These are phyloP conservation scores for Skeletonema costatum DNA, from an alignment of 108 stramenopile species.

Conservation along the genomic window DNA sequence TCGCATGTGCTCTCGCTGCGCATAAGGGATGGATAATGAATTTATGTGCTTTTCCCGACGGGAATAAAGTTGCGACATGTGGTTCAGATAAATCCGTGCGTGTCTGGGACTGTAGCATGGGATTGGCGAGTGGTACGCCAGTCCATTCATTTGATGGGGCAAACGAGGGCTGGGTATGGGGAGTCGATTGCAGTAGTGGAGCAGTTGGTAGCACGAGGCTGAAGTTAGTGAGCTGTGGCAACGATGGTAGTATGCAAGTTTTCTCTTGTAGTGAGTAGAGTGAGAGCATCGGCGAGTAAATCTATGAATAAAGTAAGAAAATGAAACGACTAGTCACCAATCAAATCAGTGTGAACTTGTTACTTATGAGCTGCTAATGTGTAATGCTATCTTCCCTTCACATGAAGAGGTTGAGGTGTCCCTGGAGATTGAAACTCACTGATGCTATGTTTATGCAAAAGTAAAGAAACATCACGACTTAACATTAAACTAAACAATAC, in stretches of 20 bases:
- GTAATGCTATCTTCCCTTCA: too few relatives aligned
- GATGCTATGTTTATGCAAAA: too few relatives aligned
- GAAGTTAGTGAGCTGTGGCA: conserved; percentile 39
- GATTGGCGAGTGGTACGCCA: conserved; percentile 40
- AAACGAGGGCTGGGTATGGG: conserved; percentile 44
- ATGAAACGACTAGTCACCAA: neutral
- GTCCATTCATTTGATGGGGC: conserved; percentile 49
- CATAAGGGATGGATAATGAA: conserved; percentile 51
- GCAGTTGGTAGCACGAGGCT: conserved; percentile 8
- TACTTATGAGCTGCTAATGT: too few relatives aligned
- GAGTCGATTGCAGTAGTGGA: conserved; percentile 29
- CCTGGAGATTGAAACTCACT: too few relatives aligned
- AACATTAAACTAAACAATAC: neutral
- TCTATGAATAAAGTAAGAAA: neutral
- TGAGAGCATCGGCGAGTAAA: neutral
- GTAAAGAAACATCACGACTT: too few relatives aligned
- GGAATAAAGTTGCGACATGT: conserved; percentile 31
- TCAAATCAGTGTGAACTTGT: too few relatives aligned
- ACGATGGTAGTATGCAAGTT: conserved; percentile 41
- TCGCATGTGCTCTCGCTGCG: conserved; percentile 42
- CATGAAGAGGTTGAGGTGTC: too few relatives aligned
- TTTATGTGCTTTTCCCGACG: conserved; percentile 40
- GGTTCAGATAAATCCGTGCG: conserved; percentile 44
- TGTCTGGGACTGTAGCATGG: conserved; percentile 53
- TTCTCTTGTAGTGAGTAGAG: conserved; percentile 41